Evolutionary conservation across 192 early-diverging fungal species (phyloP).

Genomic region (Backusella parvicylindrica): DNA sequence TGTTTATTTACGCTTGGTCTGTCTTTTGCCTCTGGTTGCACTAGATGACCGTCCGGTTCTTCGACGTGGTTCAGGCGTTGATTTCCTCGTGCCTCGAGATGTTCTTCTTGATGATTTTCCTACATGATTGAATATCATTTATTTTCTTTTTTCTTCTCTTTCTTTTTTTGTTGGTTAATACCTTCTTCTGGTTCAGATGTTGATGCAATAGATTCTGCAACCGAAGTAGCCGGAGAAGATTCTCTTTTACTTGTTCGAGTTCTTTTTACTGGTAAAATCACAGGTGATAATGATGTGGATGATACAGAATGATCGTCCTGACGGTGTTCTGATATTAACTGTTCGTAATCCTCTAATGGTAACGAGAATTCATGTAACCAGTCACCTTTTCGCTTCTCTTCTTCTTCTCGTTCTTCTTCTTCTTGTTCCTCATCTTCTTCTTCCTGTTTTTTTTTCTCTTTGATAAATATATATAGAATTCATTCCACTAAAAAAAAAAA

Average conservation of each 20-base stretch:
- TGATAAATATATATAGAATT: neutral
- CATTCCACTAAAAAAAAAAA: neutral
- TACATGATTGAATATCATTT: neutral
- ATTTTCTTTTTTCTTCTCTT: neutral
- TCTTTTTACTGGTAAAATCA: constrained; percentile 33
- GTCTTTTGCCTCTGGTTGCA: constrained; percentile 14
- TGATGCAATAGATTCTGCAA: constrained; percentile 42
- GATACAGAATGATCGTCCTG: constrained; percentile 33
- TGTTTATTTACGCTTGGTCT: constrained; percentile 21
- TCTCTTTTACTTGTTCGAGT: constrained; percentile 37
- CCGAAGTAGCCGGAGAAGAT: constrained; percentile 42
- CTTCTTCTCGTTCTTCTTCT: constrained; percentile 28
- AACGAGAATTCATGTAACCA: constrained; percentile 40
- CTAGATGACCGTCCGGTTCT: constrained; percentile 11
- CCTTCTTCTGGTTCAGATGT: constrained; percentile 52
- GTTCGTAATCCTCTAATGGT: constrained; percentile 44
- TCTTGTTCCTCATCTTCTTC: constrained; percentile 40
- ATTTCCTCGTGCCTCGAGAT: constrained; percentile 15
- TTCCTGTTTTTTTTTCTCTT: constrained; percentile 28
- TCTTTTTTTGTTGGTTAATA: neutral
- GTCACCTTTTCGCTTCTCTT: constrained; percentile 28
- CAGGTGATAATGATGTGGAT: constrained; percentile 16
- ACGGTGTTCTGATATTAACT: constrained; percentile 42
- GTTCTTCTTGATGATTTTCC: constrained; percentile 16
- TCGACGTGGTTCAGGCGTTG: constrained; percentile 27